These are phyloP conservation scores for Plasmodium falciparum DNA, from an alignment of 169 alveolate species.

Conservation along the genomic window DNA sequence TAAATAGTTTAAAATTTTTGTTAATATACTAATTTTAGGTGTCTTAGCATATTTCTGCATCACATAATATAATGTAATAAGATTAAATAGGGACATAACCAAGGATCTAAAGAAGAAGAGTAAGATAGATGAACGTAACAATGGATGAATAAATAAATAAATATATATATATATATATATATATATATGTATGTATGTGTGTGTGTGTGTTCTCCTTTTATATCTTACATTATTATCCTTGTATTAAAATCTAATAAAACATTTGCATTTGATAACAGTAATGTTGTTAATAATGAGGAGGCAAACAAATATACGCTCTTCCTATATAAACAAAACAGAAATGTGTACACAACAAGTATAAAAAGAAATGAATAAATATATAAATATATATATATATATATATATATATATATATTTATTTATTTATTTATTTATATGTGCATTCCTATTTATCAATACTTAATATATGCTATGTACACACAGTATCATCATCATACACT, in stretches of 20 bases:
- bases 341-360: not conserved
- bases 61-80: constrained; percentile 1
- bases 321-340: not conserved
- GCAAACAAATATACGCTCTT: constrained; percentile 7
- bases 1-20: not conserved
- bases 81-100: constrained; percentile 1
- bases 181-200: not conserved
- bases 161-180: not conserved
- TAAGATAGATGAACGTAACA: not conserved
- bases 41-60: constrained; percentile 8
- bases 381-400: not conserved
- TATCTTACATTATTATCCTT: constrained; percentile 26
- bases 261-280: not conserved
- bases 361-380: not conserved
- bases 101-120: constrained; percentile 28
- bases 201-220: not conserved
- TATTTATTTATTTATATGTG: too few relatives aligned
- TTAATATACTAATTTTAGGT: constrained; percentile 1
- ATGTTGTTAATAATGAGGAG: not conserved
- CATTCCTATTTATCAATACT: not conserved
- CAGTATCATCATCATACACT: too few relatives aligned
- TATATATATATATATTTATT: not conserved
- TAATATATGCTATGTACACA: too few relatives aligned
- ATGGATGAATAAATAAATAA: not conserved
- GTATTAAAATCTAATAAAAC: constrained; percentile 11